A percentile compares a stretch with the other conserved stretches of the same genome.
phyloP scores from a whole-genome alignment of 805 yeast species.

The Pichia phayaonensis region DNA sequence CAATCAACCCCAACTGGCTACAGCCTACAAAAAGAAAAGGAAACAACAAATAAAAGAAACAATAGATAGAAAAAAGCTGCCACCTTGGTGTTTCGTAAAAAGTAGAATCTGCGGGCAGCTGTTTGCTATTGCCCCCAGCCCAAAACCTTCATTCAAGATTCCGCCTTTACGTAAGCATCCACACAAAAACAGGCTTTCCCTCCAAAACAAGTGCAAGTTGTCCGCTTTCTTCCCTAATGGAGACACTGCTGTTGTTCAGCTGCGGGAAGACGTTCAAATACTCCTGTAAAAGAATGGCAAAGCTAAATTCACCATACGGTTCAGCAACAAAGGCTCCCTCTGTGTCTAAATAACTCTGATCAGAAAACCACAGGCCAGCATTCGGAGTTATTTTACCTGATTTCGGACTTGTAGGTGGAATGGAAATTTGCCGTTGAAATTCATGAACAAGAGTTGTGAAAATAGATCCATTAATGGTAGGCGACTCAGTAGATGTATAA shows the following conservation, averaged over 20 bases:
- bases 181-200: background rate
- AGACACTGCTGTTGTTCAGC: background rate
- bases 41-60: no score
- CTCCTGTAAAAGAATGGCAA: background rate
- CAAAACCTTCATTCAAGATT: background rate
- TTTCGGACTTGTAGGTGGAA: background rate
- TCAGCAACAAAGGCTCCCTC: background rate
- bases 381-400: background rate
- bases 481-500: background rate
- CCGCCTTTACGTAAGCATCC: background rate
- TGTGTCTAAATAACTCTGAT: background rate
- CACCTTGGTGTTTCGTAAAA: background rate
- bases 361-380: background rate
- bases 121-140: background rate
- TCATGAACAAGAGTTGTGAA: background rate
- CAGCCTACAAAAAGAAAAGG: no score
- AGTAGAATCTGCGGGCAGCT: background rate
- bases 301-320: background rate
- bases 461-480: background rate
- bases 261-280: background rate
- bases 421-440: background rate
- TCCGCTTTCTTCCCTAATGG: background rate
- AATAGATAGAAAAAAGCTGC: background rate
- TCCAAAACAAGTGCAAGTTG: background rate
- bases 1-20: background rate